phyloP scores from a whole-genome alignment of 1,139 yeast genomes.

The Arxiozyma bovina region DNA sequence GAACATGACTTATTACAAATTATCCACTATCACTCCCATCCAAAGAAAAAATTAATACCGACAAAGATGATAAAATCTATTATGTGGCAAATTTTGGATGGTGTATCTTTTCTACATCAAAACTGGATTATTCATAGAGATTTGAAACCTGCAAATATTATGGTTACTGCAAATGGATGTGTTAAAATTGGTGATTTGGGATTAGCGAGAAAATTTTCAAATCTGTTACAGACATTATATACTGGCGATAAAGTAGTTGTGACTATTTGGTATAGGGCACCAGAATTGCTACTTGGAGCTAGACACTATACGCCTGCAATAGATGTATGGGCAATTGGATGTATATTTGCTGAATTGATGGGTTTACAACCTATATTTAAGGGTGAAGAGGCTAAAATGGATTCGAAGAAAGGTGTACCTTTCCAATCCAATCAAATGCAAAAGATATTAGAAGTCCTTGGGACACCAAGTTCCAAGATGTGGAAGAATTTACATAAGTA shows the following conservation, averaged over 20 bases:
- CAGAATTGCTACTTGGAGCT: slow-evolving; percentile 83
- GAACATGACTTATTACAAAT: slow-evolving; percentile 92
- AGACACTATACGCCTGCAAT: slow-evolving; percentile 92
- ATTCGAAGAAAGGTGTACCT: slow-evolving; percentile 83
- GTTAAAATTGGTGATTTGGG: slow-evolving; percentile 97
- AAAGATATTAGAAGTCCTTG: slow-evolving; percentile 81
- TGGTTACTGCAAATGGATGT: slow-evolving; percentile 83
- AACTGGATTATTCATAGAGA: slow-evolving; percentile 96
- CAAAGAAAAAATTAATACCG: slow-evolving; percentile 72
- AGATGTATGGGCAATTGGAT: slow-evolving; percentile 96
- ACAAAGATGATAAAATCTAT: slow-evolving; percentile 70
- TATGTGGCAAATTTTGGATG: slow-evolving; percentile 86
- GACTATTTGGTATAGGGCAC: slow-evolving; percentile 97
- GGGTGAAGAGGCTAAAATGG: slow-evolving; percentile 96
- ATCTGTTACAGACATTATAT: slow-evolving; percentile 80
- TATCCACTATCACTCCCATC: slow-evolving; percentile 88
- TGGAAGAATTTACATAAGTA: slow-evolving; percentile 77
- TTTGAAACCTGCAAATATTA: slow-evolving; percentile 93
- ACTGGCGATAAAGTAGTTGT: slow-evolving; percentile 97
- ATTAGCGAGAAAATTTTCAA: slow-evolving; percentile 80
- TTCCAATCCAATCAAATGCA: slow-evolving; percentile 88
- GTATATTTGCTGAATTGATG: slow-evolving; percentile 84
- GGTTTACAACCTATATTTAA: slow-evolving; percentile 88
- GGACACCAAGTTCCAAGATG: slow-evolving; percentile 64
- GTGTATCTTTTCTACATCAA: slow-evolving; percentile 83